These are phyloP conservation scores for Mortierella sp. DNA, from an alignment of 371 early-diverging fungal species.

Conservation along the genomic window DNA sequence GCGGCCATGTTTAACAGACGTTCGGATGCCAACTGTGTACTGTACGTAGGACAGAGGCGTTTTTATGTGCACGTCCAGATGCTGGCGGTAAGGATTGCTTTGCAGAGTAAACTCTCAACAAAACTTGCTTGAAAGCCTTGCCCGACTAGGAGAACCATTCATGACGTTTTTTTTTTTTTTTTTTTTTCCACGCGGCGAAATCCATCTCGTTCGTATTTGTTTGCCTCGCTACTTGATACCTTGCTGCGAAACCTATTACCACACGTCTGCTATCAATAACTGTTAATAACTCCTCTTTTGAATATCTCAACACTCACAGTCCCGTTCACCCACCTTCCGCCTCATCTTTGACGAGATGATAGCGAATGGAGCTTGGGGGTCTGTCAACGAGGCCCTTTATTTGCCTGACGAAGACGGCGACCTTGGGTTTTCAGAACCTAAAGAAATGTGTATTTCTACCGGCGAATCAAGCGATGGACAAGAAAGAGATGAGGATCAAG, in stretches of 20 bases:
- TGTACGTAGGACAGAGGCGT: neutral
- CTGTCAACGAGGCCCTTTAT: neutral
- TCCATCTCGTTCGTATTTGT: too few relatives aligned
- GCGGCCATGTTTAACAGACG: neutral
- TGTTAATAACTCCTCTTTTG: slow-evolving; percentile 1
- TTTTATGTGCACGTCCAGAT: slow-evolving; percentile 34
- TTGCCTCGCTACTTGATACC: too few relatives aligned
- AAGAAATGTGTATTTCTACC: neutral
- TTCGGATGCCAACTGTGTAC: slow-evolving; percentile 23
- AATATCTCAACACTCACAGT: too few relatives aligned
- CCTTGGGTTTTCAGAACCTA: neutral
- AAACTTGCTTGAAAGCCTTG: neutral
- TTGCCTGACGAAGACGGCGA: neutral
- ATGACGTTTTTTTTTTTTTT: neutral
- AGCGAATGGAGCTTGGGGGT: slow-evolving; percentile 11
- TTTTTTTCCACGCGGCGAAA: neutral
- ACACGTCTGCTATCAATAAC: too few relatives aligned
- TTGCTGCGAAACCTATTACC: too few relatives aligned
- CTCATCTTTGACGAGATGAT: slow-evolving; percentile 43
- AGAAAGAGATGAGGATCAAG: slow-evolving; percentile 1
- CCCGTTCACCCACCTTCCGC: slow-evolving; percentile 25
- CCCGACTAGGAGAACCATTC: too few relatives aligned
- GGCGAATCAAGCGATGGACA: neutral
- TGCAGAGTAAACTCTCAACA: neutral
- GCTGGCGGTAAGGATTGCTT: slow-evolving; percentile 17